A percentile compares a stretch with the other conserved stretches of the same genome.
phyloP scores from a whole-genome alignment of 495 filamentous ascomycete species.

The Cladorrhinum samala region DNA sequence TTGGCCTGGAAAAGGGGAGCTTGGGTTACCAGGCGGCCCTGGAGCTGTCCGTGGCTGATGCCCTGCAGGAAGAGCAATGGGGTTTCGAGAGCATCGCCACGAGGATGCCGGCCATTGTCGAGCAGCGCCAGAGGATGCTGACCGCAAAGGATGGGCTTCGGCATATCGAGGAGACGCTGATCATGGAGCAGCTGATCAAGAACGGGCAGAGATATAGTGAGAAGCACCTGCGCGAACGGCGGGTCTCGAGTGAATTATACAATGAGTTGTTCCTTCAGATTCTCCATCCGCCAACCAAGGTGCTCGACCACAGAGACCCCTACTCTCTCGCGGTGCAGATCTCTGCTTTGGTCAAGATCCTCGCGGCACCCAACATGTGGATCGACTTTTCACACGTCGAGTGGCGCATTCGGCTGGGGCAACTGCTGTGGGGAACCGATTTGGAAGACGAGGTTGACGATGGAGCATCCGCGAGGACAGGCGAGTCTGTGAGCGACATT shows the following conservation, averaged over 20 bases:
- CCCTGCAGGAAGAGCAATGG: conserved; percentile 47
- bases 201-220: conserved; percentile 41
- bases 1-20: conserved; percentile 65
- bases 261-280: conserved; percentile 55
- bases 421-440: conserved; percentile 68
- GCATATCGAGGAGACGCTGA: conserved; percentile 44
- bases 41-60: conserved; percentile 61
- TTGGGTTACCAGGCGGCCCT: conserved; percentile 70
- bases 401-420: conserved; percentile 74
- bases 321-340: conserved; percentile 57
- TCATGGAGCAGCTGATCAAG: conserved; percentile 47
- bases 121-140: conserved; percentile 45
- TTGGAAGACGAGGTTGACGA: conserved; percentile 48
- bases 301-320: conserved; percentile 51
- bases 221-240: conserved; percentile 30
- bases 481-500: conserved; percentile 37
- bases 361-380: conserved; percentile 57
- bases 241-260: conserved; percentile 46
- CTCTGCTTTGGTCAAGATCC: conserved; percentile 48
- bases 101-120: conserved; percentile 35
- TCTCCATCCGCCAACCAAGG: conserved; percentile 51
- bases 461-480: conserved; percentile 32
- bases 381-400: conserved; percentile 72
- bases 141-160: conserved; percentile 43
- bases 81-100: conserved; percentile 41